These are phyloP conservation scores for Echinochloa phyllopogon DNA, from an alignment of 176 grass and related monocot genomes.

Conservation along the genomic window DNA sequence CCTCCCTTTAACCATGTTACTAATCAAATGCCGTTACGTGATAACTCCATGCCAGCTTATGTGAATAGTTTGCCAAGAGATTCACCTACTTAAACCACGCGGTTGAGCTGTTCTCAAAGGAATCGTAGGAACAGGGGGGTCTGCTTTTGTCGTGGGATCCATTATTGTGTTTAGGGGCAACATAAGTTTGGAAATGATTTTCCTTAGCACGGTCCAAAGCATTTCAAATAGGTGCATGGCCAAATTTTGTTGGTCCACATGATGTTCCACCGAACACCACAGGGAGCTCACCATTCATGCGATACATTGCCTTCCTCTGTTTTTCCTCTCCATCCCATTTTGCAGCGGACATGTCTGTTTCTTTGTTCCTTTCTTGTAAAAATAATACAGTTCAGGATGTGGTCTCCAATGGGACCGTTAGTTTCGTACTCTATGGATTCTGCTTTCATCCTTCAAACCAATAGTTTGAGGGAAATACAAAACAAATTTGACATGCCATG, in stretches of 20 bases:
- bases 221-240: too few relatives aligned
- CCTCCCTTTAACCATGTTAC: not conserved
- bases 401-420: too few relatives aligned
- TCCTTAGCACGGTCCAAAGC: not conserved
- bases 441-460: not conserved
- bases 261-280: not conserved
- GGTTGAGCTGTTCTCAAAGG: not conserved
- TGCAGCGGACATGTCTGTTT: not conserved
- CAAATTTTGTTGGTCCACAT: not conserved
- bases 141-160: not conserved
- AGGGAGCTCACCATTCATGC: not conserved
- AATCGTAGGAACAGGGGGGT: not conserved
- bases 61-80: not conserved
- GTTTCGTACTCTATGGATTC: not conserved
- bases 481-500: not conserved
- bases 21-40: too few relatives aligned
- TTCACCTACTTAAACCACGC: too few relatives aligned
- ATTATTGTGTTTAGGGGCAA: too few relatives aligned
- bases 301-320: not conserved
- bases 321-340: not conserved
- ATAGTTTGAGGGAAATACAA: not conserved
- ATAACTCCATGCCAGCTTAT: not conserved
- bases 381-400: not conserved
- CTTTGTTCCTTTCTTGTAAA: too few relatives aligned
- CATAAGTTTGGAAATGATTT: not conserved